A percentile compares a stretch with the other conserved stretches of the same genome.
Conservation (phyloP, 192 early-diverging fungal genomes). For the Dissophora ornata region DNA sequence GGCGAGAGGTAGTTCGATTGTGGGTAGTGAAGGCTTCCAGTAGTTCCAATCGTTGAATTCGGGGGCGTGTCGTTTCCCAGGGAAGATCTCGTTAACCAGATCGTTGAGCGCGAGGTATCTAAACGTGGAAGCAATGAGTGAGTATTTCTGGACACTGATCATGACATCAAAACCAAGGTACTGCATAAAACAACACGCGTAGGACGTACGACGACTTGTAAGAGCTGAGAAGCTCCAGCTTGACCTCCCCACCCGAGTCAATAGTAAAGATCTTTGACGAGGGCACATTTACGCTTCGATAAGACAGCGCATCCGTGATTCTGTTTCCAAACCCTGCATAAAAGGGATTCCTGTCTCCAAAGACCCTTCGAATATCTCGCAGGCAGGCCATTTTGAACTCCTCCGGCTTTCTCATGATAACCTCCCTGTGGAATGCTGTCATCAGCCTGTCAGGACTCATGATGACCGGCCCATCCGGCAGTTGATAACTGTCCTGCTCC, state of each 20-base stretch:
- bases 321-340: slow-evolving; percentile 97
- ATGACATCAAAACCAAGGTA: too few relatives aligned
- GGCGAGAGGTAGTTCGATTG: slow-evolving; percentile 58
- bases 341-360: slow-evolving; percentile 85
- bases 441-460: slow-evolving; percentile 95
- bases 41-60: slow-evolving; percentile 88
- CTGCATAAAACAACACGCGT: too few relatives aligned
- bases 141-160: too few relatives aligned
- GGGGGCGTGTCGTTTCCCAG: slow-evolving; percentile 66
- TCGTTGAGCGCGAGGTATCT: slow-evolving; percentile 86
- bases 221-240: slow-evolving; percentile 85
- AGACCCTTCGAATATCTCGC: slow-evolving; percentile 87
- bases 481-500: slow-evolving; percentile 83
- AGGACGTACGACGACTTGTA: slow-evolving; percentile 80
- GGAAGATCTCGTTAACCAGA: slow-evolving; percentile 96
- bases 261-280: slow-evolving; percentile 95
- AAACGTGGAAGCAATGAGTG: too few relatives aligned
- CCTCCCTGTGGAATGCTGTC: slow-evolving; percentile 91
- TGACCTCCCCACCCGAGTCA: slow-evolving; percentile 88
- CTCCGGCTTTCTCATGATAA: slow-evolving; percentile 94
- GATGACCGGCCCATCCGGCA: slow-evolving; percentile 94
- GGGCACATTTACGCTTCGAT: slow-evolving; percentile 92
- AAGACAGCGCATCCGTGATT: slow-evolving; percentile 94
- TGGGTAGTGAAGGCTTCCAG: slow-evolving; percentile 70
- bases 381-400: slow-evolving; percentile 97